Evolutionary conservation across 2,329 filamentous ascomycete genomes (phyloP).

Genomic region (Lasiodiplodia hormozganensis): DNA sequence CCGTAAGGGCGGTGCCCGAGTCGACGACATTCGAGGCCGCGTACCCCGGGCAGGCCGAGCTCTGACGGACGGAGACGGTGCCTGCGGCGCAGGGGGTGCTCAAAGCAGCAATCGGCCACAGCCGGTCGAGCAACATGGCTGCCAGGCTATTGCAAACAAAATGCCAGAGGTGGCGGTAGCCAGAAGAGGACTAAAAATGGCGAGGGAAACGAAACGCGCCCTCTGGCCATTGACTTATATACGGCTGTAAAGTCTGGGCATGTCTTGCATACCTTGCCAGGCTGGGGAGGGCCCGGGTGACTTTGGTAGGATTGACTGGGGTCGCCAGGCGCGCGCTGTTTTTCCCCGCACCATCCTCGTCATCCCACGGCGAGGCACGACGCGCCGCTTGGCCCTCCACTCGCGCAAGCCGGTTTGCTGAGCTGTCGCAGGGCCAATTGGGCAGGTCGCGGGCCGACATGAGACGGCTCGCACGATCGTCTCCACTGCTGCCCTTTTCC

Average conservation of each 20-base stretch:
- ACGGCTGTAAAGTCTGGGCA: conserved; percentile 2
- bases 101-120: conserved; percentile 8
- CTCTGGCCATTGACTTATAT: conserved; percentile 24
- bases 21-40: conserved; percentile 65
- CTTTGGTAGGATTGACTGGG: conserved; percentile 7
- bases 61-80: conserved; percentile 17
- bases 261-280: conserved; percentile 17
- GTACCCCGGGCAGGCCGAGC: conserved; percentile 68
- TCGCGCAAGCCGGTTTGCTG: background rate
- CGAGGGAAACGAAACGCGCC: conserved; percentile 7
- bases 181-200: conserved; percentile 3
- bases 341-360: conserved; percentile 24
- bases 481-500: conserved; percentile 1
- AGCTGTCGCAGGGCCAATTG: conserved; percentile 11
- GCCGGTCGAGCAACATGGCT: conserved; percentile 19
- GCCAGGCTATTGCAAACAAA: background rate
- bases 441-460: conserved; percentile 13
- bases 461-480: background rate
- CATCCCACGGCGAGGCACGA: background rate
- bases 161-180: background rate
- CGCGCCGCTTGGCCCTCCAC: conserved; percentile 6
- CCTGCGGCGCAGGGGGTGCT: conserved; percentile 8
- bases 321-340: background rate
- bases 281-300: background rate
- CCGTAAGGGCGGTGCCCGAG: conserved; percentile 65